These are phyloP conservation scores for Hericium alpestre DNA, from an alignment of 768 basidiomycete species.

Conservation along the genomic window DNA sequence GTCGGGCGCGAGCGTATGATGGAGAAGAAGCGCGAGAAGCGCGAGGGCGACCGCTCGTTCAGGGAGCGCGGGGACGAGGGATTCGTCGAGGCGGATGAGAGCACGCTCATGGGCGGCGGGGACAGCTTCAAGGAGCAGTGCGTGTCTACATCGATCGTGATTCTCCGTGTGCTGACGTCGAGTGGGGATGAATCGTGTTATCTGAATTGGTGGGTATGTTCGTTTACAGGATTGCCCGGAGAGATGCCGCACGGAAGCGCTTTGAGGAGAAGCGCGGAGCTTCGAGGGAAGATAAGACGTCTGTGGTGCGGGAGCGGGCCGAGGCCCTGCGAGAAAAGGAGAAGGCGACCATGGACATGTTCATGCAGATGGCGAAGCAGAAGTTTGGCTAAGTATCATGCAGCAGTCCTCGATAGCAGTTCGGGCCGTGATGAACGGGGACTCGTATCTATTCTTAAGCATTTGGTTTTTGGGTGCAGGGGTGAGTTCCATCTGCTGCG, in stretches of 20 bases:
- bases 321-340: constrained; percentile 67
- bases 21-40: constrained; percentile 71
- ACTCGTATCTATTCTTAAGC: not conserved
- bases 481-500: too few relatives aligned
- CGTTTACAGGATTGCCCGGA: constrained; percentile 49
- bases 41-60: constrained; percentile 63
- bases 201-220: not conserved
- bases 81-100: constrained; percentile 75
- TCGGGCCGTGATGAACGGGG: not conserved
- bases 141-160: constrained; percentile 14
- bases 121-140: constrained; percentile 77
- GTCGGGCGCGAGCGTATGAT: constrained; percentile 77
- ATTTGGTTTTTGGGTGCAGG: not conserved
- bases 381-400: constrained; percentile 53
- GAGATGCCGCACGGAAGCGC: constrained; percentile 62
- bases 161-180: not conserved
- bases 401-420: not conserved
- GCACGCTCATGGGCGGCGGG: constrained; percentile 70
- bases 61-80: constrained; percentile 67
- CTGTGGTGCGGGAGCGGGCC: constrained; percentile 49
- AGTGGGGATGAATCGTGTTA: not conserved
- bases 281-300: constrained; percentile 37
- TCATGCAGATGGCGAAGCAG: constrained; percentile 82
- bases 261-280: constrained; percentile 40
- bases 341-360: constrained; percentile 93